Evolutionary conservation across 2,329 filamentous ascomycete genomes (phyloP).

Genomic region (Fusarium sp.): DNA sequence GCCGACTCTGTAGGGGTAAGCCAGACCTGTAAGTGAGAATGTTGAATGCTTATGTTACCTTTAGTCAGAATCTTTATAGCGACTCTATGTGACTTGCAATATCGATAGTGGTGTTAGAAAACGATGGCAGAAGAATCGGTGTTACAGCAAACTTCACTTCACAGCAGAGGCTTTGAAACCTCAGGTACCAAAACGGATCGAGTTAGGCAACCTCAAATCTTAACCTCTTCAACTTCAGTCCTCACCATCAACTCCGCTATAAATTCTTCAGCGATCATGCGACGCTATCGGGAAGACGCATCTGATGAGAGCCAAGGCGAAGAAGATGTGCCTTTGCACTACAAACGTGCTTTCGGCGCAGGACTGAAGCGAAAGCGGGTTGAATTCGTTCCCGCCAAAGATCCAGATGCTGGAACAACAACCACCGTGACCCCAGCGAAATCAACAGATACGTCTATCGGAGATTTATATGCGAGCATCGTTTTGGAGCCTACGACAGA

Average conservation of each 20-base stretch:
- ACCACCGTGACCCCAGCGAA: conserved; percentile 32
- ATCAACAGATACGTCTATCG: conserved; percentile 43
- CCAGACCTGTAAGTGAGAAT: too few relatives aligned
- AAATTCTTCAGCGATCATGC: conserved; percentile 39
- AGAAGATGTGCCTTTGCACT: conserved; percentile 64
- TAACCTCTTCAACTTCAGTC: conserved; percentile 3
- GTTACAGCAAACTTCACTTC: too few relatives aligned
- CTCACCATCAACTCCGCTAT: neutral
- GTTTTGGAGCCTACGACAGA: conserved; percentile 60
- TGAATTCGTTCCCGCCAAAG: conserved; percentile 67
- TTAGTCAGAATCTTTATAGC: too few relatives aligned
- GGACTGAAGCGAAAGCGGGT: conserved; percentile 66
- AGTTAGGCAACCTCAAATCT: conserved; percentile 4
- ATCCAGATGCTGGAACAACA: conserved; percentile 47
- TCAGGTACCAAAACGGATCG: conserved; percentile 8
- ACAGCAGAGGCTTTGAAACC: neutral
- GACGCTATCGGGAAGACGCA: conserved; percentile 41
- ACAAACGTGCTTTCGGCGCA: conserved; percentile 64
- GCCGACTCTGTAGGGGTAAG: conserved; percentile 3
- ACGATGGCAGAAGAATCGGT: neutral
- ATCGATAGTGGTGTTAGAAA: too few relatives aligned
- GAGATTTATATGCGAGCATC: conserved; percentile 74
- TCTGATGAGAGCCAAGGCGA: conserved; percentile 49
- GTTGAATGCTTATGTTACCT: too few relatives aligned
- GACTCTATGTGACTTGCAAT: too few relatives aligned